phyloP scores from a whole-genome alignment of 139 green algal genomes.

The Picochlorum costavermella region DNA sequence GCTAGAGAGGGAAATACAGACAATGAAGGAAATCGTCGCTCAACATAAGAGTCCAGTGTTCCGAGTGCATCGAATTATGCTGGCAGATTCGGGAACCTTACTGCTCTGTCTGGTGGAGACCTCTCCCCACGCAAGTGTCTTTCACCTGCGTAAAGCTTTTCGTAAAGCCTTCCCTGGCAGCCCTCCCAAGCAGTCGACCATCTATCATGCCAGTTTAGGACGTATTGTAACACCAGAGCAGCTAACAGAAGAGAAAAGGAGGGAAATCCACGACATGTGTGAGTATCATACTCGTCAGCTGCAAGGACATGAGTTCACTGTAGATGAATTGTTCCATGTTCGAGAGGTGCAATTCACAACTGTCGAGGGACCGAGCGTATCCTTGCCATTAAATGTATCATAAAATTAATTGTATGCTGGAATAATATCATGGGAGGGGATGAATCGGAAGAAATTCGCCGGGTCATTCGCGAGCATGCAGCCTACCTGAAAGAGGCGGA shows the following conservation, averaged over 20 bases:
- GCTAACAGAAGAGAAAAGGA: constrained; percentile 11
- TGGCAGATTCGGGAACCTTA: constrained; percentile 40
- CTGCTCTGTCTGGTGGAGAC: constrained; percentile 36
- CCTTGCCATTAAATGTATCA: constrained; percentile 11
- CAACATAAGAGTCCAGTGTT: not conserved
- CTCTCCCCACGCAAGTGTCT: constrained; percentile 13
- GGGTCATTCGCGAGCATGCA: not conserved
- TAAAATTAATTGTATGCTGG: no score
- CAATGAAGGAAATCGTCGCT: not conserved
- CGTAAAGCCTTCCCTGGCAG: constrained; percentile 25
- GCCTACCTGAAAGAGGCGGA: constrained; percentile 2
- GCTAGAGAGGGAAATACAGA: not conserved
- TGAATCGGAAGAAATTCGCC: not conserved
- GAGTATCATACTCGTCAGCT: constrained; percentile 16
- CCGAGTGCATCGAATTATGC: constrained; percentile 39
- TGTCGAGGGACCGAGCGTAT: constrained; percentile 15
- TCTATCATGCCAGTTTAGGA: constrained; percentile 36
- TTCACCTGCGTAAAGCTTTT: constrained; percentile 22
- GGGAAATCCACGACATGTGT: constrained; percentile 22
- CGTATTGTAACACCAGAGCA: constrained; percentile 24
- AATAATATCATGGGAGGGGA: constrained; percentile 1
- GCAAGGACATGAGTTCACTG: constrained; percentile 17
- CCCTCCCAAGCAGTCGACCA: constrained; percentile 31
- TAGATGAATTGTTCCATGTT: constrained; percentile 16
- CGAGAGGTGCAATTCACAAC: constrained; percentile 27